Conservation (phyloP, 2,329 filamentous ascomycete genomes). For the Bipolaris oryzae region DNA sequence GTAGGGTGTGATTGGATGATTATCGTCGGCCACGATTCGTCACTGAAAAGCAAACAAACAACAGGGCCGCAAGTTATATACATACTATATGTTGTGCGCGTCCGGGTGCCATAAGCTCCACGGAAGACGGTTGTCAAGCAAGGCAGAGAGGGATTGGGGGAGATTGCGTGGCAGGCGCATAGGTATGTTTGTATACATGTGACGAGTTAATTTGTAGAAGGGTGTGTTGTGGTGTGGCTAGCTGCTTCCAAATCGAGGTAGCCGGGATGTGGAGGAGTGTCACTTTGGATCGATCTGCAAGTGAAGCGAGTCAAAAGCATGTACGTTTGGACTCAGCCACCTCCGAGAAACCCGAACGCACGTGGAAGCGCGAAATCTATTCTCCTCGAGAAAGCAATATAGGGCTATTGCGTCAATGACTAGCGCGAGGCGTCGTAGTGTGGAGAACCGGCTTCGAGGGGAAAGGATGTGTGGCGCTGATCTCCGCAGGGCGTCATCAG, state of each 20-base stretch:
- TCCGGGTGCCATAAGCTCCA: neutral
- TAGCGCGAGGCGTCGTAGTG: neutral
- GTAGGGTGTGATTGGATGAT: conserved; percentile 5
- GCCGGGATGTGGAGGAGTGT: conserved; percentile 7
- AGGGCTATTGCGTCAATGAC: conserved; percentile 1
- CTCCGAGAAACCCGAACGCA: neutral
- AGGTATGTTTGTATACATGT: neutral
- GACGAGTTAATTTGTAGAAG: neutral
- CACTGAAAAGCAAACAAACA: conserved; percentile 2
- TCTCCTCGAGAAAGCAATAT: conserved; percentile 2
- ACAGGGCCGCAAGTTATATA: neutral
- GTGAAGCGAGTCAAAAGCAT: conserved; percentile 14
- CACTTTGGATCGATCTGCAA: conserved; percentile 7
- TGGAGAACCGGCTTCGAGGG: neutral
- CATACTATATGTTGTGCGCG: neutral
- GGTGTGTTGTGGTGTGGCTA: conserved; percentile 5
- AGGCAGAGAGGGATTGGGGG: conserved; percentile 12
- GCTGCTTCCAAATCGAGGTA: neutral
- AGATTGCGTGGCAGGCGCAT: conserved; percentile 8
- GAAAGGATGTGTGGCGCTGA: conserved; percentile 1
- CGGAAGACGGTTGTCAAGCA: neutral
- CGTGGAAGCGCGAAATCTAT: conserved; percentile 2
- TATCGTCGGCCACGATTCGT: neutral
- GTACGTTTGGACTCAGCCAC: neutral
- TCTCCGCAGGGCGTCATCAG: conserved; percentile 2